Conservation (phyloP, 1,284 basidiomycete species). For the Ustilago sp. region DNA sequence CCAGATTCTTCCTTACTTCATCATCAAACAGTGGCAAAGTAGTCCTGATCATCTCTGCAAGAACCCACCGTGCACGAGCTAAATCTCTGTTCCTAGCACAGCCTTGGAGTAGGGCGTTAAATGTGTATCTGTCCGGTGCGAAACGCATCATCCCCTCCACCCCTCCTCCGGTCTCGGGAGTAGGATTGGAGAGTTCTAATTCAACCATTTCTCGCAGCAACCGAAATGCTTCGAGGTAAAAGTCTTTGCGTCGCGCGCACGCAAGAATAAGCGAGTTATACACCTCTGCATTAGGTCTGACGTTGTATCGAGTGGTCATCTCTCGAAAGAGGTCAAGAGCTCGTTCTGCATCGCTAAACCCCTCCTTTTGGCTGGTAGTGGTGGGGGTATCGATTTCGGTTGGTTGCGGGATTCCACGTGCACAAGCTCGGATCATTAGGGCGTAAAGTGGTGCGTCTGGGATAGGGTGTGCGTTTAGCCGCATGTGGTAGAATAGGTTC, state of each 20-base stretch:
- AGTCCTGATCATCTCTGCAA: conserved; percentile 82
- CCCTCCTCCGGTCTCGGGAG: conserved; percentile 75
- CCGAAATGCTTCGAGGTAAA: conserved; percentile 69
- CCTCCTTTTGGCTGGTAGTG: neutral
- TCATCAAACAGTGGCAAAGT: conserved; percentile 49
- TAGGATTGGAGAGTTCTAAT: conserved; percentile 76
- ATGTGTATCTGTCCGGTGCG: conserved; percentile 78
- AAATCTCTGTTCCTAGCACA: conserved; percentile 88
- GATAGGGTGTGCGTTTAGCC: conserved; percentile 87
- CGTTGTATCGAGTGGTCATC: conserved; percentile 78
- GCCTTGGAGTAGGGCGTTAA: conserved; percentile 86
- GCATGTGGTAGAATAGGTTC: conserved; percentile 96
- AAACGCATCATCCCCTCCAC: conserved; percentile 69
- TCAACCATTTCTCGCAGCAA: conserved; percentile 75
- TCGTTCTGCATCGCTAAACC: conserved; percentile 81
- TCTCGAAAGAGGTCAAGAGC: conserved; percentile 93
- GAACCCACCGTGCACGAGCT: conserved; percentile 84
- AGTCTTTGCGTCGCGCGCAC: conserved; percentile 72
- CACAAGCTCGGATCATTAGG: conserved; percentile 89
- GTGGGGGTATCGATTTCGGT: conserved; percentile 61
- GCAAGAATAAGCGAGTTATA: conserved; percentile 87
- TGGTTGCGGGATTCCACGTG: conserved; percentile 72
- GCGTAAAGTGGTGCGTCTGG: conserved; percentile 83
- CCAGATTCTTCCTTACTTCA: conserved; percentile 5
- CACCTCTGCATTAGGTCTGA: conserved; percentile 77